Evolutionary conservation across 2,329 filamentous ascomycete species (phyloP), one percentile per base, ranked within the genome.

Genomic region (Pleoardoris graminearum): DNA sequence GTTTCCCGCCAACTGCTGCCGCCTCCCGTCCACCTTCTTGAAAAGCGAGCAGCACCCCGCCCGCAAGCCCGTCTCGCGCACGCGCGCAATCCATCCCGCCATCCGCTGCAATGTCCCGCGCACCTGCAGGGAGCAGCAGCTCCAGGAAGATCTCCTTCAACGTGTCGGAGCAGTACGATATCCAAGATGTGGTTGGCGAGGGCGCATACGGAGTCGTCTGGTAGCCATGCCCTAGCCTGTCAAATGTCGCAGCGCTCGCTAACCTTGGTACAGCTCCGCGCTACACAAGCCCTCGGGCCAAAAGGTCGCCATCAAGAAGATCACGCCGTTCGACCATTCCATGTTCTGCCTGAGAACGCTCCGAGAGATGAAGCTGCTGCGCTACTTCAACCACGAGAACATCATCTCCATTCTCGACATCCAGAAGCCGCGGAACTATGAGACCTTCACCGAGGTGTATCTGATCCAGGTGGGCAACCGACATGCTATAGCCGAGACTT

Each of bases 241-340:
- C 50, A 38, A 42, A 3, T 49, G 47, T 30, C 27, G 33, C 21
- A 30, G 29, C 16, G 14, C 21, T 36, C 55, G 37, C 60, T 72
- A 51, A 73, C 56, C 32, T 17, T 19, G 25, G 35, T 38, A 57
- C 66, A 96, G 91, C 79, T 99, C 94, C 55, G 94, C 94, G 52
- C 87, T 97, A 64, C 94, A 99, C 81, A 97, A 97, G 79, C 94
- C 94, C 19, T 97, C 94, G 0, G 88, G 91, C 58, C 94, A 99
- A 77, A 97, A 97, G 79, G 94, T 99, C 55, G 94, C 94, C 56
- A 99, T 99, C 82, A 99, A 99, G 83, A 99, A 99, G 84, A 99
- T 99, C 69, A 97, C 92, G 0, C 94, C 94, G 5, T 99, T 99
- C 76, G 94, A 99, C 71, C 94, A 97, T 75, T 96, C 91, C 73